Base-by-base conservation (phyloP, 768 basidiomycete species). In the Leccinum truebloodii region DNA sequence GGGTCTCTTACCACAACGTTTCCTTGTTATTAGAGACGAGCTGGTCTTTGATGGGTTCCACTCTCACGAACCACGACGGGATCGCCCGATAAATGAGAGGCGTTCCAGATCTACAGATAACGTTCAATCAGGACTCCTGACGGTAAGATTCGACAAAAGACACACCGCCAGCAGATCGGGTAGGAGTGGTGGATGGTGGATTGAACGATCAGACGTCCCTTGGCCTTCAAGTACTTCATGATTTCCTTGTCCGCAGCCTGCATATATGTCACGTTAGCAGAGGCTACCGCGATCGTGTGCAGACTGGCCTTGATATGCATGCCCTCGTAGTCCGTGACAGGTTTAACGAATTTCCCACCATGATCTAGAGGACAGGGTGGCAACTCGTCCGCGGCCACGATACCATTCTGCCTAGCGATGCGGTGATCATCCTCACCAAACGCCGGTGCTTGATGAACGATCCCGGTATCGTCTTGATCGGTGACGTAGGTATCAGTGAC, bases 371-470 rank as follows among this genome's bases (percentile, higher is more conserved):
- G 97, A 72, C 95, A 97, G 0, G 97, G 97, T 0, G 97, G 95
- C 84, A 95, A 87, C 73, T 98, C 95, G 50, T 96, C 95, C 1
- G 84, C 79, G 26, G 81, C 80, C n/a, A 98, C 73, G 55, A 98
- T 84, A 20, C 89, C 92, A 68, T 96, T 83, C 4, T 86, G 86
- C 61, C 96, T 82, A 28, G 92, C 89, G 67, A 99, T 85, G 56
- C 97, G 91, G 75, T 98, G 93, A 83, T 99, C 97, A 69, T 99
- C 97, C 73, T 98, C 96, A 79, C 97, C 97, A 69, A 97, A 98
- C 0, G 90, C 95, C 3, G 97, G 97, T 2, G 97, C 94, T 77
- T 99, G 97, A 73, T 99, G 97, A 32, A 99, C 97, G 69, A 98
- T 95, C 68, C 97, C 97, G 30, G 97, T 99, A 71, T 96, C 97